Conservation (phyloP, 140 eudicot species). For the Oenanthe javanica region DNA sequence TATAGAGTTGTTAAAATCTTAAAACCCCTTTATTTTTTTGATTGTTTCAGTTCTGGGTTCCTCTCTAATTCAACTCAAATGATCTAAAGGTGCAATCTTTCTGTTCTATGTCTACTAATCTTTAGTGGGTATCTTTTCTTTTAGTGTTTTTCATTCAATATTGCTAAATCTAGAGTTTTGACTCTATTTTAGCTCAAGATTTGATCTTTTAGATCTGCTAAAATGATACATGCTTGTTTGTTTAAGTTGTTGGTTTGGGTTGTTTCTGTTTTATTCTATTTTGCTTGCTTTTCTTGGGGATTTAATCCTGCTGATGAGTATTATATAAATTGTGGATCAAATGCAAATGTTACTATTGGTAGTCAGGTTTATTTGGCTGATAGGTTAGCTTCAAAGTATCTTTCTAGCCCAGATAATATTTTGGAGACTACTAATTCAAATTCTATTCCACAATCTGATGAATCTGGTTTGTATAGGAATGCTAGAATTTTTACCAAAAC, state of each 20-base stretch:
- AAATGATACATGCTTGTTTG: conserved; percentile 36
- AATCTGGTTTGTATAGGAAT: conserved; percentile 39
- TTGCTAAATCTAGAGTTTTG: conserved; percentile 9
- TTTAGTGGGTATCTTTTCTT: conserved; percentile 17
- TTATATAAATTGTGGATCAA: conserved; percentile 72
- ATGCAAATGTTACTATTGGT: conserved; percentile 39
- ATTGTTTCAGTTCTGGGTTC: not conserved
- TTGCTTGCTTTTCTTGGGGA: conserved; percentile 25
- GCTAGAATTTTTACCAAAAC: conserved; percentile 56
- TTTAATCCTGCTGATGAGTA: conserved; percentile 47
- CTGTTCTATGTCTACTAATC: conserved; percentile 15
- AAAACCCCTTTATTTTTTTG: not conserved
- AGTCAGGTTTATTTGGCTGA: conserved; percentile 52
- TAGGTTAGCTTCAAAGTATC: conserved; percentile 44
- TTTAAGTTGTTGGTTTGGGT: conserved; percentile 22
- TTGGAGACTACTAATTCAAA: conserved; percentile 41
- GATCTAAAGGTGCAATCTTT: conserved; percentile 24
- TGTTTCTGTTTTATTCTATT: conserved; percentile 15
- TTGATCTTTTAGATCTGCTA: conserved; percentile 10
- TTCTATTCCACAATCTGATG: conserved; percentile 32
- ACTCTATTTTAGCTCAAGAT: conserved; percentile 8
- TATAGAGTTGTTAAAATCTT: not conserved
- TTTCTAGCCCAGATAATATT: conserved; percentile 56
- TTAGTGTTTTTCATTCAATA: not conserved
- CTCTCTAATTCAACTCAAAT: conserved; percentile 20